Base-by-base conservation (phyloP, 176 grass and related monocot species). In the Saccharum spontaneum region DNA sequence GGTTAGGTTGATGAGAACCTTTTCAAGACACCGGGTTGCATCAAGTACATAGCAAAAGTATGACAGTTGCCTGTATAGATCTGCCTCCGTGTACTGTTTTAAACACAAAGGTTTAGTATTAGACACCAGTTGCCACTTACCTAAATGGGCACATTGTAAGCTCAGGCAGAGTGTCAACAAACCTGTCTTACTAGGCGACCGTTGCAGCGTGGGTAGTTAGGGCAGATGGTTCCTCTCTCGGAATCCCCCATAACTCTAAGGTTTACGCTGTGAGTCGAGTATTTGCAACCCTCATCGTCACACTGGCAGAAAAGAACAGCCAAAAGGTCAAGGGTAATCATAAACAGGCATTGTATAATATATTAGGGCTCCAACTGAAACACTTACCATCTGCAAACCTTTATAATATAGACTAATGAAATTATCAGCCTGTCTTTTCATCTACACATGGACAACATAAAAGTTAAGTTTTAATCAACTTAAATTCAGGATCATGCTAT, bases 351-450 rank as follows among this genome's bases (percentile, higher is more conserved):
- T 6, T 36, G 79, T 62, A 60, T 59, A 78, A 65, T 65, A 31
- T 65, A 60, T 28, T 26, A 81, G 55, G 20, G 4, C 37, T 5
- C 38, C 84, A 74, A 87, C 3, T 65, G 43, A 41, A 62, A 71
- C 26, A 46, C 73, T 89, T 92, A 99, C 97, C 92, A 88, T 89
- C 86, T 92, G 88, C 78, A 92, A 67, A 73, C 93, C 88, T 89
- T 97, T 94, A 55, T 99, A 99, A 84, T 97, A 99, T 9, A 81
- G 79, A 39, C 61, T 91, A 61, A 94, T 94, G 76, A 97, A 97
- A 92, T 80, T 91, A 80, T 99, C 97, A 86, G 88, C 94, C 77
- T 94, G 97, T 60, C 97, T 94, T 90, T 99, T 99, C 60, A 97
- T 90, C 94, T 99, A 81, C 79, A 80, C 48, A 76, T 84, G 37